Evolutionary conservation across 1,284 basidiomycete genomes (phyloP).

Genomic region (Moniliella sp.): DNA sequence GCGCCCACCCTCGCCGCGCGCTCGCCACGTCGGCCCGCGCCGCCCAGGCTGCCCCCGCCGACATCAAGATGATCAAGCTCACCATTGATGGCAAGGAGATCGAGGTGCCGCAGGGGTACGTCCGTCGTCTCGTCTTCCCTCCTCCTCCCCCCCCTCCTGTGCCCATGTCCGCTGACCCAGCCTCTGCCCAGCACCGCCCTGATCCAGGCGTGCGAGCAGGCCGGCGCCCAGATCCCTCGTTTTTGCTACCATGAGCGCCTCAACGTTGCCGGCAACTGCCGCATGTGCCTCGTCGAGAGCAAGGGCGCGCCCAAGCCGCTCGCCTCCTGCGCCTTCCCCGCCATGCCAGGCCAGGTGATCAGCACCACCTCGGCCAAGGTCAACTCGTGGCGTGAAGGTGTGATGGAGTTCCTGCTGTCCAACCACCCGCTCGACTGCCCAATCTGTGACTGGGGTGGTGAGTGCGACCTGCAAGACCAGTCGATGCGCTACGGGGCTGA

Average conservation of each 20-base stretch:
- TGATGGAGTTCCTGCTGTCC: conserved; percentile 92
- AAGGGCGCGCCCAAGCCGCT: conserved; percentile 73
- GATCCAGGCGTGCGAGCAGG: conserved; percentile 65
- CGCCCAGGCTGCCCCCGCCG: conserved; percentile 2
- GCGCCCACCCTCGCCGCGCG: too few species aligned
- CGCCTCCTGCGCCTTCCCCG: conserved; percentile 65
- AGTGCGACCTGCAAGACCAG: conserved; percentile 98
- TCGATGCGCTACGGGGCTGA: conserved; percentile 98
- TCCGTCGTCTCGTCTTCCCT: not conserved
- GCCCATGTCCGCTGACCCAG: not conserved
- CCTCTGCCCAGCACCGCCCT: conserved; percentile 38
- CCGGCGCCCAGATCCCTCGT: conserved; percentile 36
- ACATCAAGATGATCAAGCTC: conserved; percentile 31
- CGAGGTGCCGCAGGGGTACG: conserved; percentile 27
- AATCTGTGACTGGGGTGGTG: conserved; percentile 60
- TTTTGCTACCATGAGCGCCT: conserved; percentile 80
- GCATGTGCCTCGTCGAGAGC: conserved; percentile 77
- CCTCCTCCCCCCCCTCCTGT: too few species aligned
- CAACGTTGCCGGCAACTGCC: conserved; percentile 30
- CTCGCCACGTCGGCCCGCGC: too few species aligned
- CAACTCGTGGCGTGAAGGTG: conserved; percentile 70
- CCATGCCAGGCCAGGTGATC: conserved; percentile 85
- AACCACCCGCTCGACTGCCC: conserved; percentile 97
- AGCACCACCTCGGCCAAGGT: conserved; percentile 86
- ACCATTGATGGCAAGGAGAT: conserved; percentile 32